A percentile compares a stretch with the other conserved stretches of the same genome.
These are phyloP conservation scores for Euphorbia pulcherrima DNA, from an alignment of 345 rosid species.

Conservation along the genomic window DNA sequence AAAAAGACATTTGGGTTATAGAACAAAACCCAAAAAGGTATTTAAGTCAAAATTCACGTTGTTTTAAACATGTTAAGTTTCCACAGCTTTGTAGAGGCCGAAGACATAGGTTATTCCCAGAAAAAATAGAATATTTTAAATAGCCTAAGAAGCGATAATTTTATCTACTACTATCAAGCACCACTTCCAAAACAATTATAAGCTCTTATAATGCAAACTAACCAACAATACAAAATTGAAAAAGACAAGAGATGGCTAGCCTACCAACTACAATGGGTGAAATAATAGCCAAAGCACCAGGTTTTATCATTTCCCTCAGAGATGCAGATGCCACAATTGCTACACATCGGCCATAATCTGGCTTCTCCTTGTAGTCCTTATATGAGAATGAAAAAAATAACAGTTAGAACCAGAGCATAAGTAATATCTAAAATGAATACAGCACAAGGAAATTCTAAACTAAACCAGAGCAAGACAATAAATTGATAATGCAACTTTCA, in stretches of 20 bases:
- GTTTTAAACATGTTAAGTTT: no score
- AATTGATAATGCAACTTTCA: neutral
- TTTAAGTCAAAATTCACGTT: no score
- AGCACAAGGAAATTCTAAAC: constrained; percentile 44
- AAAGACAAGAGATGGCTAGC: constrained; percentile 18
- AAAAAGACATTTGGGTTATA: no score
- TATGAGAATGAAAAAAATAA: neutral
- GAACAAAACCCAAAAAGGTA: no score
- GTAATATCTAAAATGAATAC: neutral
- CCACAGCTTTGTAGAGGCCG: no score
- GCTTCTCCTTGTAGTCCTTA: constrained; percentile 94
- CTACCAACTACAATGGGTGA: constrained; percentile 81
- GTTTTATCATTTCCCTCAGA: constrained; percentile 94
- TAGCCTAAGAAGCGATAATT: no score
- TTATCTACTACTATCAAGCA: neutral
- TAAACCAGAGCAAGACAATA: constrained; percentile 47
- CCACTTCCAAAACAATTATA: neutral
- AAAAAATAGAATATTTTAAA: neutral
- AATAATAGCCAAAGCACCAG: constrained; percentile 88
- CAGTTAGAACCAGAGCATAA: neutral
- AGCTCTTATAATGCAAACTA: neutral
- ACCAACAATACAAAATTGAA: no score
- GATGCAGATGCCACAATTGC: constrained; percentile 97
- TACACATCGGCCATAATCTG: constrained; percentile 97
- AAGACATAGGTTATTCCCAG: neutral